These are phyloP conservation scores for Neofusicoccum umdonicola DNA, from an alignment of 2,329 filamentous ascomycete species.

Conservation along the genomic window DNA sequence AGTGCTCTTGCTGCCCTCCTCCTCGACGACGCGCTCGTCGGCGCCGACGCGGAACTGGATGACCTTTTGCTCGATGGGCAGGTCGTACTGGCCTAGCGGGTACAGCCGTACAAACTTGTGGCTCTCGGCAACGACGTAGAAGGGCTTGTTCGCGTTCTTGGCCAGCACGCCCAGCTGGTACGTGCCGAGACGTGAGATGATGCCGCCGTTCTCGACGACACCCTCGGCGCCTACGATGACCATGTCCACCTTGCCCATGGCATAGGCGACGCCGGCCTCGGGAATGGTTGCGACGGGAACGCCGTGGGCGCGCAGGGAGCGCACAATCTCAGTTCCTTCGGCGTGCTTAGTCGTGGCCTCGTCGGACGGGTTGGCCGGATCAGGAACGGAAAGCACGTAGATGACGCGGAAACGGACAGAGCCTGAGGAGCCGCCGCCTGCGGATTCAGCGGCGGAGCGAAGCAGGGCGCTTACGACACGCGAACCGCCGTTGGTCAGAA, in stretches of 20 bases:
- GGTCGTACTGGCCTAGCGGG: conserved; percentile 75
- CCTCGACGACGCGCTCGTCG: conserved; percentile 21
- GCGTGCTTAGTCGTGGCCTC: conserved; percentile 29
- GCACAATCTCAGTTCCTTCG: conserved; percentile 71
- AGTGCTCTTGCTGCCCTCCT: conserved; percentile 13
- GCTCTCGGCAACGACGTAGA: conserved; percentile 90
- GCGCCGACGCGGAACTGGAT: conserved; percentile 67
- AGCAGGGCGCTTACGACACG: conserved; percentile 79
- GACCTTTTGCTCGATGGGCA: conserved; percentile 76
- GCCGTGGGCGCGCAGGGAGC: conserved; percentile 66
- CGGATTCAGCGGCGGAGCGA: conserved; percentile 64
- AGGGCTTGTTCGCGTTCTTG: conserved; percentile 67
- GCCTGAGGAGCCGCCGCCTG: conserved; percentile 40
- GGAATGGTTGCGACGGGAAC: conserved; percentile 81
- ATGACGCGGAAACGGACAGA: conserved; percentile 78
- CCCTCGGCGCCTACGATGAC: conserved; percentile 72
- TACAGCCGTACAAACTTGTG: conserved; percentile 95
- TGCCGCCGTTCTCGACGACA: conserved; percentile 89
- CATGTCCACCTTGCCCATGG: conserved; percentile 70
- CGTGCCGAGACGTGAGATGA: conserved; percentile 82
- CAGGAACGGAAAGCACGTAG: conserved; percentile 51
- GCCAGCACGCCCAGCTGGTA: conserved; percentile 85
- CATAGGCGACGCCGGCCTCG: conserved; percentile 73
- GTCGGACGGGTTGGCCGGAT: conserved; percentile 23
- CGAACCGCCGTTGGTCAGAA: conserved; percentile 89